phyloP scores from a whole-genome alignment of 2,329 filamentous ascomycete genomes.

The Ceratocystis harringtonii region DNA sequence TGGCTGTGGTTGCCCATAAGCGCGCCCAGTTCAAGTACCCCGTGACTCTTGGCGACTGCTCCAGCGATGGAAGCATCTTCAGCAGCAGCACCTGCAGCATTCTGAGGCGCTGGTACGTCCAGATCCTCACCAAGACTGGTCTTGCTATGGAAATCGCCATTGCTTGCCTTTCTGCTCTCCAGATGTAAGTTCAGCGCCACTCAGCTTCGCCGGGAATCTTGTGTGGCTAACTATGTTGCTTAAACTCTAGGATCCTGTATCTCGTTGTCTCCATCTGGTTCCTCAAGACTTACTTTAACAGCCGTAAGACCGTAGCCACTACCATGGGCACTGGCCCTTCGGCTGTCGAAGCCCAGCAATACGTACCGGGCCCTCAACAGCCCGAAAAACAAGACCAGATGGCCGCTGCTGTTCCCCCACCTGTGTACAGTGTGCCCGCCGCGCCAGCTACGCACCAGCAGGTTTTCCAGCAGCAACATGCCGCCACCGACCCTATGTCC shows the following conservation, averaged over 20 bases:
- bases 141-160: conserved; percentile 27
- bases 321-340: conserved; percentile 15
- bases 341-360: conserved; percentile 18
- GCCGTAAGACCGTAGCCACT: conserved; percentile 23
- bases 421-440: not conserved
- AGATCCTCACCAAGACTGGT: conserved; percentile 26
- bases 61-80: conserved; percentile 27
- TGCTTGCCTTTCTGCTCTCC: conserved; percentile 31
- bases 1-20: conserved; percentile 28
- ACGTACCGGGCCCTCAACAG: not conserved
- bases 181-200: conserved; percentile 25
- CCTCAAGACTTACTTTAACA: conserved; percentile 24
- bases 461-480: not conserved
- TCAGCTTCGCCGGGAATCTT: not conserved
- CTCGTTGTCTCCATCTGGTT: conserved; percentile 27
- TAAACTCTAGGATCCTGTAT: conserved; percentile 26
- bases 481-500: not conserved
- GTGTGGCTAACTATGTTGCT: conserved; percentile 8
- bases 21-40: conserved; percentile 26
- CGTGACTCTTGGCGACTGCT: conserved; percentile 23
- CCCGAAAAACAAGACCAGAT: not conserved
- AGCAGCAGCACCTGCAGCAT: conserved; percentile 27
- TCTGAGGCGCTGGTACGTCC: conserved; percentile 21
- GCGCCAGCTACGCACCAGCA: not conserved
- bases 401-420: not conserved